Conservation (phyloP, 805 yeast genomes). For the Pichia deserticola region DNA sequence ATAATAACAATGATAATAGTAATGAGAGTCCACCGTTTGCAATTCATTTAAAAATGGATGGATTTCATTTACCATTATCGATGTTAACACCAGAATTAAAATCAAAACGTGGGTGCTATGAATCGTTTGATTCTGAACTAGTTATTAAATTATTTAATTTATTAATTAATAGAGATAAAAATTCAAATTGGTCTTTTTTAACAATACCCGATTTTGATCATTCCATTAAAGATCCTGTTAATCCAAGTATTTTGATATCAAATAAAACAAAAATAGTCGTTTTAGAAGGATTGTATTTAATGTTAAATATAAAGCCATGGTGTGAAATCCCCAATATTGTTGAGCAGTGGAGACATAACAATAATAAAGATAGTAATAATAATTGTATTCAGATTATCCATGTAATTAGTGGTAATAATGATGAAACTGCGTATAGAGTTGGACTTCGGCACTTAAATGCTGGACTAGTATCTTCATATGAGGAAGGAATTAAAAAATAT, state of each 20-base stretch:
- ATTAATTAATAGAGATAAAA: conserved; percentile 15
- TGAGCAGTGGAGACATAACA: conserved; percentile 5
- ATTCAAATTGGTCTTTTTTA: conserved; percentile 16
- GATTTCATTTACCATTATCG: conserved; percentile 56
- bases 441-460: conserved; percentile 57
- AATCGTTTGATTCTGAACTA: conserved; percentile 64
- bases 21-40: conserved; percentile 26
- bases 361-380: neutral
- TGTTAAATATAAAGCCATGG: conserved; percentile 58
- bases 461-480: conserved; percentile 41
- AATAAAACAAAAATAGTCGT: conserved; percentile 43
- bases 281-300: conserved; percentile 71
- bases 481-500: conserved; percentile 46
- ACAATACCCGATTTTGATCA: conserved; percentile 72
- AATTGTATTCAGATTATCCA: conserved; percentile 23
- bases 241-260: conserved; percentile 39
- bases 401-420: conserved; percentile 28
- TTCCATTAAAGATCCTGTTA: conserved; percentile 62
- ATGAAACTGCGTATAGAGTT: conserved; percentile 46
- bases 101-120: conserved; percentile 73
- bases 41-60: conserved; percentile 62
- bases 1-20: neutral
- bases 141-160: conserved; percentile 30
- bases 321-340: conserved; percentile 33
- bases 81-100: conserved; percentile 47